Evolutionary conservation across 805 yeast genomes (phyloP), one percentile per base, ranked within the genome.

Genomic region (Candida coquimbonensis): DNA sequence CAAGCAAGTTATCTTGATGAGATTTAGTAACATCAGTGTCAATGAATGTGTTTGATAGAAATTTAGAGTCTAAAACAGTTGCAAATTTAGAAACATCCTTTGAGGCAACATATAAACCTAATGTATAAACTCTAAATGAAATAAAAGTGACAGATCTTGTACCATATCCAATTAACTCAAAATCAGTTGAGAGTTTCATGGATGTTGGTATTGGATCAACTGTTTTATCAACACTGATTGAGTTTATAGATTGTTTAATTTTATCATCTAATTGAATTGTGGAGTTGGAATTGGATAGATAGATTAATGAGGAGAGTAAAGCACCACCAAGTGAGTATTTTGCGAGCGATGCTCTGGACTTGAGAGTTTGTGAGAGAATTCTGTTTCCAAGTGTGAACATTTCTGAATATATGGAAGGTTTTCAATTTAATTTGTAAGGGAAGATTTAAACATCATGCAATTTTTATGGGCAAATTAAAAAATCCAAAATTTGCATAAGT

Each of bases 141-240:
- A 90, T 55, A 57, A 93, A 86, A 0, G 97, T 86, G 17, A 91
- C 96, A 0, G 84, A 68, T 58, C 98, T 73, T 3, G 81, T 77
- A 1, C 99, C 98, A 46, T 77, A 74, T 0, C 96, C 98, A 4
- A 93, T 56, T 31, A 90, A 62, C 21, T 74, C 67, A 59, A 72
- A 85, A 4, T 67, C 60, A 0, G 69, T 56, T 3, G 60, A 47
- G 7, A 73, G 52, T 2, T 59, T 56, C 4, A 60, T 44, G 0
- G 44, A 49, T 0, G 51, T 53, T 7, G 66, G 65, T 2, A 56
- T 44, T 12, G 81, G 75, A 39, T 69, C 68, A n/a, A 80, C 69
- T 1, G 72, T 62, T 4, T 69, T 64, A 53, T 78, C 81, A 3
- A 79, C 78, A 19, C 55, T 52, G n/a, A 77, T 68, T 1, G 68